Evolutionary conservation across 1,284 basidiomycete species (phyloP).

Genomic region (Porogramme epimiltina): DNA sequence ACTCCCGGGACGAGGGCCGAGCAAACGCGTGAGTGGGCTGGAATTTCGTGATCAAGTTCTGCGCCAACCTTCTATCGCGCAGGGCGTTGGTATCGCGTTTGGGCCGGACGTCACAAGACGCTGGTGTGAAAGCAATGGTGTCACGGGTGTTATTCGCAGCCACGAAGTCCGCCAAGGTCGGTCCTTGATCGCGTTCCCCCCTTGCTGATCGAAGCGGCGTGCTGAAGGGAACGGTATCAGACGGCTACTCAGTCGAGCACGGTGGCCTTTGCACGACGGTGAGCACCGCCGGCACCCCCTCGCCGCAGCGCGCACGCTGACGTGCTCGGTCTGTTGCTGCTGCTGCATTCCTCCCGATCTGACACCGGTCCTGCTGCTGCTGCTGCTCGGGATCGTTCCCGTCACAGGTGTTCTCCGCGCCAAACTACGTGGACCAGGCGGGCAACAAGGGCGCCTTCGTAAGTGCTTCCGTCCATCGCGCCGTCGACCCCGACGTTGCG

Average conservation of each 20-base stretch:
- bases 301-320: not conserved
- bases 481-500: not conserved
- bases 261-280: constrained; percentile 89
- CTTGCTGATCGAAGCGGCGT: not conserved
- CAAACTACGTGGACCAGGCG: constrained; percentile 83
- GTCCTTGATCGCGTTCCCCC: constrained; percentile 19
- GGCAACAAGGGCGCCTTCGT: constrained; percentile 85
- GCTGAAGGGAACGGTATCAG: constrained; percentile 36
- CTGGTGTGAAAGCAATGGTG: constrained; percentile 88
- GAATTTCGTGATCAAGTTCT: not conserved
- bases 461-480: constrained; percentile 32
- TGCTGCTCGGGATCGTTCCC: constrained; percentile 14
- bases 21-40: constrained; percentile 79
- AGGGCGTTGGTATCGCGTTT: constrained; percentile 96
- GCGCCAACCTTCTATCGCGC: not conserved
- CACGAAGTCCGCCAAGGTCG: constrained; percentile 95
- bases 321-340: not conserved
- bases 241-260: constrained; percentile 89
- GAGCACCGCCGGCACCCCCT: constrained; percentile 17
- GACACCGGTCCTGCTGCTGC: constrained; percentile 3
- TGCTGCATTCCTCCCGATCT: not conserved
- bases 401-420: constrained; percentile 75
- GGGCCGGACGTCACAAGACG: constrained; percentile 89
- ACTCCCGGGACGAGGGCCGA: constrained; percentile 88
- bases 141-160: constrained; percentile 90